Evolutionary conservation across 2,329 filamentous ascomycete species (phyloP).

Genomic region (Colletotrichum lini): DNA sequence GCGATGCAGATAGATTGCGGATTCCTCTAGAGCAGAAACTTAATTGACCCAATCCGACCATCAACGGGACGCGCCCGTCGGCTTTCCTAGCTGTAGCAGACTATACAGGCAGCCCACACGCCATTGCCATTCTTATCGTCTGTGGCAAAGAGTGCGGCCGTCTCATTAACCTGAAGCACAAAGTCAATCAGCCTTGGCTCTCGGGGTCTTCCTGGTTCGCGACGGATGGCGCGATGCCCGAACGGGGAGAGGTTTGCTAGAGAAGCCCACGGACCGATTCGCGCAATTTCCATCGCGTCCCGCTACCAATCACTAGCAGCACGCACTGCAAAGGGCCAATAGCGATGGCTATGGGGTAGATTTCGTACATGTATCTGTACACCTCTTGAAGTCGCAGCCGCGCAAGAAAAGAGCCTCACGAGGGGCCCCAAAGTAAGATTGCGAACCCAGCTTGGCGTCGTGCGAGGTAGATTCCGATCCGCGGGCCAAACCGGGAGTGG

Average conservation of each 20-base stretch:
- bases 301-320: background rate
- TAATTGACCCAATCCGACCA: no score
- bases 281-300: background rate
- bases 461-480: conserved; percentile 39
- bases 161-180: conserved; percentile 26
- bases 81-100: background rate
- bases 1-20: background rate
- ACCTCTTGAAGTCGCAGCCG: no score
- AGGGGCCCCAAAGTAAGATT: background rate
- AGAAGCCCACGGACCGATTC: background rate
- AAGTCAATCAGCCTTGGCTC: background rate
- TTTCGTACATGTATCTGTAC: no score
- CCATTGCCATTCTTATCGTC: no score
- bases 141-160: no score
- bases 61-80: background rate
- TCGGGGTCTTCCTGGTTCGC: background rate
- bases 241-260: background rate
- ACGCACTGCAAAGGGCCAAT: conserved; percentile 11
- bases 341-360: background rate
- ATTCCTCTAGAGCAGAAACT: no score
- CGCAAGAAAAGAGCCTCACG: background rate
- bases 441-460: conserved; percentile 28
- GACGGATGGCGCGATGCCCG: background rate
- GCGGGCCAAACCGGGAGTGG: conserved; percentile 12
- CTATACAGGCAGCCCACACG: no score